phyloP scores from a whole-genome alignment of 257 asterid genomes.

The Lithospermum erythrorhizon region DNA sequence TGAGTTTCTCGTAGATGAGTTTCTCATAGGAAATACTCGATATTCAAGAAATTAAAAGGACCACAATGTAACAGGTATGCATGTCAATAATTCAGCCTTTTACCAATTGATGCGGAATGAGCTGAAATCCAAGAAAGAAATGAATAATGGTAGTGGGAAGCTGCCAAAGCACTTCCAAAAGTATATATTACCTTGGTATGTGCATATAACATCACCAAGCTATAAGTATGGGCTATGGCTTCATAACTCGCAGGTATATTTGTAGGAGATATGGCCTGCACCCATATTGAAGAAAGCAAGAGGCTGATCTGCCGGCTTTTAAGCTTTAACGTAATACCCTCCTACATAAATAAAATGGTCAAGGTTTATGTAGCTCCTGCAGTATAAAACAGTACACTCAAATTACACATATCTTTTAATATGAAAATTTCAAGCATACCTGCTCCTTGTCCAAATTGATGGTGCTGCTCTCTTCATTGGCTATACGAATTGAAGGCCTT shows the following conservation, averaged over 20 bases:
- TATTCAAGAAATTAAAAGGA: background rate
- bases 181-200: slow-evolving; percentile 58
- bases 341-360: slow-evolving; percentile 32
- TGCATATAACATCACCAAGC: slow-evolving; percentile 77
- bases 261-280: slow-evolving; percentile 66
- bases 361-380: background rate
- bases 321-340: slow-evolving; percentile 59
- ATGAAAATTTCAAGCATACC: slow-evolving; percentile 26
- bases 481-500: slow-evolving; percentile 13
- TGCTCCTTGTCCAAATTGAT: slow-evolving; percentile 35
- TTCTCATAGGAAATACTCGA: background rate
- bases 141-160: background rate
- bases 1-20: background rate
- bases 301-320: slow-evolving; percentile 84
- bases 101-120: background rate
- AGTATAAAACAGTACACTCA: slow-evolving; percentile 6
- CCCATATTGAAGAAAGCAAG: slow-evolving; percentile 86
- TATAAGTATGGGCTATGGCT: slow-evolving; percentile 92
- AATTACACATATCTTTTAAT: background rate
- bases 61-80: background rate
- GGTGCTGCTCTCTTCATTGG: background rate
- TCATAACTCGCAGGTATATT: slow-evolving; percentile 83
- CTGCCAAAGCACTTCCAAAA: background rate
- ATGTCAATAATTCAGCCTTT: background rate
- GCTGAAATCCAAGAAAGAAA: background rate